These are phyloP conservation scores for Pouteria campechiana DNA, from an alignment of 179 eudicot species.

Conservation along the genomic window DNA sequence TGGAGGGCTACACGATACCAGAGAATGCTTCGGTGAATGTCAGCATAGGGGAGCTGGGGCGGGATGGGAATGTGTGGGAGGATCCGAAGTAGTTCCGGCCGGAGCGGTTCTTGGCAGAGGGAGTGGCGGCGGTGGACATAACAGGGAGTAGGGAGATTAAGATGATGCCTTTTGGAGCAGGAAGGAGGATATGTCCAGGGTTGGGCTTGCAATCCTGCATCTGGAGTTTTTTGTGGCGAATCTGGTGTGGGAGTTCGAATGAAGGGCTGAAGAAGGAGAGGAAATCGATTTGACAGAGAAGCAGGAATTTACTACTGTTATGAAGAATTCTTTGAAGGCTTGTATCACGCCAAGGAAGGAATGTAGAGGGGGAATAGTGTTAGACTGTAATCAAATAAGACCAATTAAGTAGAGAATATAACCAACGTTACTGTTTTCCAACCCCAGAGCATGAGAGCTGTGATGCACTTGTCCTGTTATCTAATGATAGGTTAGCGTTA, in stretches of 20 bases:
- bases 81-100: slow-evolving; percentile 11
- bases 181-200: slow-evolving; percentile 42
- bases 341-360: slow-evolving; percentile 15
- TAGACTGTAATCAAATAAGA: neutral
- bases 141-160: slow-evolving; percentile 45
- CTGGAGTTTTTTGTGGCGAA: slow-evolving; percentile 40
- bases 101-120: slow-evolving; percentile 4
- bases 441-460: too few relatives aligned
- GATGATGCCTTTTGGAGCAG: slow-evolving; percentile 59
- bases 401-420: neutral
- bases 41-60: neutral
- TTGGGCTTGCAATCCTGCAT: slow-evolving; percentile 29
- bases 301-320: slow-evolving; percentile 29
- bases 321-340: slow-evolving; percentile 34
- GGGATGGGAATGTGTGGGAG: slow-evolving; percentile 10
- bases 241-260: slow-evolving; percentile 36
- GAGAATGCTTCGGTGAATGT: slow-evolving; percentile 1
- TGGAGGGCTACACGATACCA: slow-evolving; percentile 7
- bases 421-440: too few relatives aligned
- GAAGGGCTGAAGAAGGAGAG: slow-evolving; percentile 16
- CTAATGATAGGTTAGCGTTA: neutral
- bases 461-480: too few relatives aligned
- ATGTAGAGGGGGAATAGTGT: neutral
- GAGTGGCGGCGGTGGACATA: slow-evolving; percentile 17
- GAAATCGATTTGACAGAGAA: slow-evolving; percentile 39